Conservation (phyloP, 2,329 filamentous ascomycete genomes). For the Pseudovirgaria hyperparasitica region DNA sequence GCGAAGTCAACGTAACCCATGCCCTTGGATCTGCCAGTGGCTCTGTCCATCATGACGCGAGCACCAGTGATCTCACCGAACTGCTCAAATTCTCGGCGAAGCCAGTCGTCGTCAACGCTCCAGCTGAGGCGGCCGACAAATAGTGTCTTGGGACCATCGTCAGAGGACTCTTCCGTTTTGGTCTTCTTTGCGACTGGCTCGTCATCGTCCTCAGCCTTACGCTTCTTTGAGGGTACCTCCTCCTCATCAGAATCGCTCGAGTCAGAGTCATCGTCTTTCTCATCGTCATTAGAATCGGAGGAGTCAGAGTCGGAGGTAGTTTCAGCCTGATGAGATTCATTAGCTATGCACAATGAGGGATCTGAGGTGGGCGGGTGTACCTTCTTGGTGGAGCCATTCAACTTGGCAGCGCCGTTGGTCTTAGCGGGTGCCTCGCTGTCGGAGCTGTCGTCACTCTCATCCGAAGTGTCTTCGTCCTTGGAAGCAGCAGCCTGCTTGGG, state of each 20-base stretch:
- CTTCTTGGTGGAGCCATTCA: conserved; percentile 19
- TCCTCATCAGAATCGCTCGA: conserved; percentile 19
- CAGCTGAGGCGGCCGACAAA: conserved; percentile 87
- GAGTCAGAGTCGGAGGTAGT: conserved; percentile 25
- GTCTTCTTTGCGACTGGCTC: conserved; percentile 51
- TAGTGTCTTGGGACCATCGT: conserved; percentile 50
- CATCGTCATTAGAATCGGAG: conserved; percentile 5
- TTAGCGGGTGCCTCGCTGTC: conserved; percentile 20
- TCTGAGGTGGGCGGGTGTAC: conserved; percentile 13
- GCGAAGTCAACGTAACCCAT: conserved; percentile 90
- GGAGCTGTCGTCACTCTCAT: conserved; percentile 18
- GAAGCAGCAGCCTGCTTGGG: conserved; percentile 9
- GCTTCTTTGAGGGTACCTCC: conserved; percentile 46
- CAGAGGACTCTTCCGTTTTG: conserved; percentile 42
- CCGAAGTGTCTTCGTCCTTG: conserved; percentile 20
- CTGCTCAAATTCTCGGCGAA: conserved; percentile 68
- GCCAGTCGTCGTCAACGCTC: conserved; percentile 75
- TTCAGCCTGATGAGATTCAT: conserved; percentile 19
- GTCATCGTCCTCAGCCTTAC: conserved; percentile 46
- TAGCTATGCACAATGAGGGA: too few species aligned
- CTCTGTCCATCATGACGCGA: conserved; percentile 74
- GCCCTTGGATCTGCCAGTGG: conserved; percentile 71
- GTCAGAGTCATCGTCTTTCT: conserved; percentile 10
- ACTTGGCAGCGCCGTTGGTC: conserved; percentile 16
- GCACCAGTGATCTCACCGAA: conserved; percentile 61